Percentiles rank a stretch among this genome's conserved stretches.
Evolutionary conservation across 495 filamentous ascomycete species (phyloP).

Genomic region (Pseudoneurospora amorphoporcata): DNA sequence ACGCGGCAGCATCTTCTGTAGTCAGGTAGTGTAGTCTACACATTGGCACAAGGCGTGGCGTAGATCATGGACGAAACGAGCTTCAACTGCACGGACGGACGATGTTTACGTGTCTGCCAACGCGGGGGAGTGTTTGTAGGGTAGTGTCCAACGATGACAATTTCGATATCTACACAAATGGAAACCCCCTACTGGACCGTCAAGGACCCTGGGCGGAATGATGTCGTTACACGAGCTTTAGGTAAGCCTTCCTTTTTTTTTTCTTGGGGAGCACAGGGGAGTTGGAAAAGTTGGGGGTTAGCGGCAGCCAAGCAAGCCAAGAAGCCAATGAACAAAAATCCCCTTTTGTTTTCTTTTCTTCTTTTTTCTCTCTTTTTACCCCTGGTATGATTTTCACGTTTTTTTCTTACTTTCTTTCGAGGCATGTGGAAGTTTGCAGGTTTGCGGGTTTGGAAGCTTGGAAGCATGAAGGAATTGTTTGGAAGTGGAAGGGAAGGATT

Average conservation of each 20-base stretch:
- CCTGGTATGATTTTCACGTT: not conserved
- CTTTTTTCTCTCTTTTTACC: not conserved
- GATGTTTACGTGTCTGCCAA: no score
- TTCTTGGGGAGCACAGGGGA: not conserved
- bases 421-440: not conserved
- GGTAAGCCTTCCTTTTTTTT: not conserved
- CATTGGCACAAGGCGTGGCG: no score
- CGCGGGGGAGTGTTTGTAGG: no score
- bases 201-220: not conserved
- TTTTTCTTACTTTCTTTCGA: not conserved
- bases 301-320: not conserved
- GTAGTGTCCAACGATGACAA: no score
- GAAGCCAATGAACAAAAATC: not conserved
- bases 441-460: not conserved
- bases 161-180: no score
- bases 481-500: not conserved
- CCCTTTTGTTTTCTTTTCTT: not conserved
- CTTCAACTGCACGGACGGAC: no score
- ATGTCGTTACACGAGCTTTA: not conserved
- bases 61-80: no score
- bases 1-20: no score
- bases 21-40: no score
- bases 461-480: not conserved
- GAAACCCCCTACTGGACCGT: not conserved
- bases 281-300: not conserved